Base-by-base conservation (phyloP, 2,329 filamentous ascomycete genomes). In the Pyrenochaeta sp. region DNA sequence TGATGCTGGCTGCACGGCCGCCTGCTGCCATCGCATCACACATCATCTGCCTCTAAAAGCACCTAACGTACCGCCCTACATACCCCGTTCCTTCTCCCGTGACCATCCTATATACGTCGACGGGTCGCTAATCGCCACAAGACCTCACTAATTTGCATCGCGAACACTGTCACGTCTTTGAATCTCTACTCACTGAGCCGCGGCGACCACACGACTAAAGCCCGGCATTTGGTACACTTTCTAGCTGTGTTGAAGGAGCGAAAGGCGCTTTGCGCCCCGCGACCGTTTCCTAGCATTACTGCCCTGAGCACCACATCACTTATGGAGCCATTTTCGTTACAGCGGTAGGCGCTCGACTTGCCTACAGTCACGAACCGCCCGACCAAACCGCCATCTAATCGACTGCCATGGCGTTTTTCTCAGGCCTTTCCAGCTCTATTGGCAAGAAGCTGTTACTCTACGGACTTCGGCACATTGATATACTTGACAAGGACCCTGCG, bases 391-490 rank as follows among this genome's bases (percentile, higher is more conserved):
- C 60, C 56, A 57, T 34, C 55, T 32, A 39, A 52, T 37, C 59
- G 54, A 59, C 40, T 54, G 73, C 67, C 77, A 93, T 93, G 91
- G 88, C 89, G 52, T 77, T 77, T 64, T 70, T 88, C 85, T 69
- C 72, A 25, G 67, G 91, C 75, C 86, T 95, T 72, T 89, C 92
- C 63, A 91, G 87, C 67, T 92, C 83, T 67, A 82, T 96, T 83
- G 91, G 93, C 80, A 96, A 95, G 85, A 89, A 90, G 77, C 85
- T 98, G 70, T 85, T 98, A 65, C 90, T 92, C 67, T 97, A 95
- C 81, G 92, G 90, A 49, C 83, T 99, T 42, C 90, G 90, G 25
- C 88, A 90, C 56, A 84, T 97, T 58, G 93, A 96, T 68, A 84
- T 97, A 54, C 86, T 99, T 58, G 95, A 98, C 72, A 91, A 92